Evolutionary conservation across 371 early-diverging fungal species (phyloP).

Genomic region (Zychaea mexicana): DNA sequence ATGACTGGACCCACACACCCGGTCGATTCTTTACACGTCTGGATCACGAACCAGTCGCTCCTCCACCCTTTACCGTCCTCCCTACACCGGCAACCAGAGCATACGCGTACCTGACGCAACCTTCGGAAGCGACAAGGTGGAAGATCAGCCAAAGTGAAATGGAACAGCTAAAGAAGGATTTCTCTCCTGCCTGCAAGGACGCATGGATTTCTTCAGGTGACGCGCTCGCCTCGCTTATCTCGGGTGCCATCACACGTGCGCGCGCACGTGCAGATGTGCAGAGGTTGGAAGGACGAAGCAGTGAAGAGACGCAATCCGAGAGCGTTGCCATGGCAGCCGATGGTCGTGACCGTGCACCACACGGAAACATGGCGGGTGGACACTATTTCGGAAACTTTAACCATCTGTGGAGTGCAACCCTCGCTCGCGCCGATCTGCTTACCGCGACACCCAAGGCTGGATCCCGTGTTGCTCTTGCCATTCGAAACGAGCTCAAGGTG

Average conservation of each 20-base stretch:
- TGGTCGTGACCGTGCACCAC: constrained; percentile 36
- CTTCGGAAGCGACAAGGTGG: constrained; percentile 33
- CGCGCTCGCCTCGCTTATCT: constrained; percentile 37
- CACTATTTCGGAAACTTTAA: constrained; percentile 49
- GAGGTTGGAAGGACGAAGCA: constrained; percentile 37
- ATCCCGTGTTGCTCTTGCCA: constrained; percentile 36
- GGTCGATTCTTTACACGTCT: constrained; percentile 32
- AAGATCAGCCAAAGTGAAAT: constrained; percentile 28
- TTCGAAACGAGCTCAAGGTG: constrained; percentile 25
- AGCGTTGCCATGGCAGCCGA: constrained; percentile 43
- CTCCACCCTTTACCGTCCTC: constrained; percentile 33
- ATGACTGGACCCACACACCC: constrained; percentile 39
- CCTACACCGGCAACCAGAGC: constrained; percentile 23
- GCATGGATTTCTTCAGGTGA: constrained; percentile 51
- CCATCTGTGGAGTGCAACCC: constrained; percentile 23
- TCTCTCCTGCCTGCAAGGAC: constrained; percentile 22
- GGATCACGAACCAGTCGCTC: constrained; percentile 13
- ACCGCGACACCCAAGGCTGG: constrained; percentile 22
- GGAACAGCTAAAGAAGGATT: constrained; percentile 29
- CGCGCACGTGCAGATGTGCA: constrained; percentile 27
- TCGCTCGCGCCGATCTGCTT: constrained; percentile 32
- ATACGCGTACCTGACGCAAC: constrained; percentile 27
- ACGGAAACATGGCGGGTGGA: constrained; percentile 27
- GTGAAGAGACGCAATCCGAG: constrained; percentile 23
- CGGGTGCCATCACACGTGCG: constrained; percentile 41